phyloP scores from a whole-genome alignment of 306 rosid species.

The Quercus variabilis region DNA sequence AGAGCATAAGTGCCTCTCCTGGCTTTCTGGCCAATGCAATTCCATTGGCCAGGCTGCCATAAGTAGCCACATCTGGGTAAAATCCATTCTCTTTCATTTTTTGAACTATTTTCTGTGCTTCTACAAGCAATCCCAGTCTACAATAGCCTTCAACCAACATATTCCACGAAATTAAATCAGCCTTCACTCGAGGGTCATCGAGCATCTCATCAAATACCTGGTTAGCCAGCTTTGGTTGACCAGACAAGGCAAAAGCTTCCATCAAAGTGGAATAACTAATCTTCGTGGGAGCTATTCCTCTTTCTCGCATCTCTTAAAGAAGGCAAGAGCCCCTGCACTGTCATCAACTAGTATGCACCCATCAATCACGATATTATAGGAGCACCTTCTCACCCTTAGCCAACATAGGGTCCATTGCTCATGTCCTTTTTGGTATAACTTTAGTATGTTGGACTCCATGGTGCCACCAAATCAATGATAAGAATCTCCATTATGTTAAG shows the following conservation, averaged over 20 bases:
- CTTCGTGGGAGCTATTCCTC: slow-evolving; percentile 90
- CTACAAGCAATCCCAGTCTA: slow-evolving; percentile 75
- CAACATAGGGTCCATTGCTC: no score
- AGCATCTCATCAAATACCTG: slow-evolving; percentile 89
- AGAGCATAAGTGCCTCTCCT: slow-evolving; percentile 88
- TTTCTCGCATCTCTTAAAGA: slow-evolving; percentile 87
- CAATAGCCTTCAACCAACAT: slow-evolving; percentile 96
- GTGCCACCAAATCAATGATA: no score
- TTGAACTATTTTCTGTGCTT: slow-evolving; percentile 68
- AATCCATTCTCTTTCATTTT: slow-evolving; percentile 79
- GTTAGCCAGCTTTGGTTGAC: slow-evolving; percentile 93
- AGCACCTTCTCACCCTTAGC: no score
- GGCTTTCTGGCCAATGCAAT: slow-evolving; percentile 87
- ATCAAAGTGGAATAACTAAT: slow-evolving; percentile 92
- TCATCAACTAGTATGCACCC: slow-evolving; percentile 90
- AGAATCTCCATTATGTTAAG: no score
- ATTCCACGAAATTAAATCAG: slow-evolving; percentile 82
- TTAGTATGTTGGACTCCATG: no score
- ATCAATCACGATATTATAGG: slow-evolving; percentile 68
- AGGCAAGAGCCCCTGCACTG: slow-evolving; percentile 80
- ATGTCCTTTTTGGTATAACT: no score
- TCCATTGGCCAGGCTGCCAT: slow-evolving; percentile 81
- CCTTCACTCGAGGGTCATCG: slow-evolving; percentile 72
- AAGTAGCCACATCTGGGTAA: slow-evolving; percentile 76
- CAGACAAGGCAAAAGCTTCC: slow-evolving; percentile 86